These are phyloP conservation scores for Alternaria burnsii DNA, from an alignment of 2,329 filamentous ascomycete genomes.

Conservation along the genomic window DNA sequence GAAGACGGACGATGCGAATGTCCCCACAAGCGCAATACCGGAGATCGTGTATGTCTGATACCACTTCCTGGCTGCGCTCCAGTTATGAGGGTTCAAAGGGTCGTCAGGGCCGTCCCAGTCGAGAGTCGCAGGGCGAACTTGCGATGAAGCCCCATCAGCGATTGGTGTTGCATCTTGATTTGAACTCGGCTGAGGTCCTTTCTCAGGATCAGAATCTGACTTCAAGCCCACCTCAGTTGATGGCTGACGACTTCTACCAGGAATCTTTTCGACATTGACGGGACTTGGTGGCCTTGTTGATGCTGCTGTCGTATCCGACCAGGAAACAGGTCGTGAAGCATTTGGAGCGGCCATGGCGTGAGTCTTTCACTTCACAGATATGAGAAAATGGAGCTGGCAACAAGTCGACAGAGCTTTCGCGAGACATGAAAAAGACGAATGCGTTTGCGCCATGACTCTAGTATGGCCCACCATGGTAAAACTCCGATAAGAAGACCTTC, in stretches of 20 bases:
- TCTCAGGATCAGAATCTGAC: not conserved
- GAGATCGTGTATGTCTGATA: conserved; percentile 23
- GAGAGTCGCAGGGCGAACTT: conserved; percentile 9
- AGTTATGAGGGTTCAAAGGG: conserved; percentile 25
- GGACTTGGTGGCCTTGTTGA: conserved; percentile 17
- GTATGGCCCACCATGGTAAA: not conserved
- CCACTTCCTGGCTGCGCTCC: conserved; percentile 18
- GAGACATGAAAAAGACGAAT: not conserved
- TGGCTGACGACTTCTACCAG: not conserved
- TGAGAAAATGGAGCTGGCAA: not conserved
- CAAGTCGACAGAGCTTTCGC: not conserved
- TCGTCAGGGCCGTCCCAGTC: conserved; percentile 22
- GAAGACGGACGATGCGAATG: conserved; percentile 19
- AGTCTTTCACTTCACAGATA: not conserved
- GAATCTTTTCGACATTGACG: conserved; percentile 5
- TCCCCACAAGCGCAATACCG: conserved; percentile 19
- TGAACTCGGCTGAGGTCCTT: not conserved
- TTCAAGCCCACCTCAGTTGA: not conserved
- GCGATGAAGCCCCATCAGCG: not conserved
- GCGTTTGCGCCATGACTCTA: not conserved
- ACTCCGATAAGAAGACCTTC: not conserved
- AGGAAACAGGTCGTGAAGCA: not conserved
- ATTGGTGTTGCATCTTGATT: not conserved
- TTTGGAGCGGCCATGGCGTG: not conserved
- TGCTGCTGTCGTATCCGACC: conserved; percentile 14